Percentiles rank a stretch among this genome's conserved stretches.
These are phyloP conservation scores for Boletus semigastroideus DNA, from an alignment of 1,284 basidiomycete genomes.

Conservation along the genomic window DNA sequence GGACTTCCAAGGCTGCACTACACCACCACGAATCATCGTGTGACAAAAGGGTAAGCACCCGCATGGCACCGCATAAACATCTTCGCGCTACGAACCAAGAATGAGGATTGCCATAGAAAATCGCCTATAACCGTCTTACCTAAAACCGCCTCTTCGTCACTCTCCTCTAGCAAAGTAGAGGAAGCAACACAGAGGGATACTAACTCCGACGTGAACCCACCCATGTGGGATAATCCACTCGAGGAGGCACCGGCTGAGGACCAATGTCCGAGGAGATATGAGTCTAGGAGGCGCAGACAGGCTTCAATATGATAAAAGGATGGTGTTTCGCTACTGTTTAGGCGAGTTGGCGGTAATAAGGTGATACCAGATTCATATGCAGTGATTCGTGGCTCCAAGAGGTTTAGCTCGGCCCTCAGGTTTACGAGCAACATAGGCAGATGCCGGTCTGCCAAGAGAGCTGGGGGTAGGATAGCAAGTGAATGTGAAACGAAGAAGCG, in stretches of 20 bases:
- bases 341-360: constrained; percentile 23
- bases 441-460: constrained; percentile 30
- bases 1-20: constrained; percentile 42
- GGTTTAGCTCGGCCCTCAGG: constrained; percentile 39
- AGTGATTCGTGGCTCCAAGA: constrained; percentile 38
- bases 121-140: constrained; percentile 11
- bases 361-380: constrained; percentile 44
- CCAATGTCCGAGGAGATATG: constrained; percentile 60
- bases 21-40: constrained; percentile 60
- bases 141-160: constrained; percentile 6
- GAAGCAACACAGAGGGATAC: constrained; percentile 47
- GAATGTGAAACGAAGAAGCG: constrained; percentile 52
- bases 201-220: constrained; percentile 46
- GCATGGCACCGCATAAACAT: constrained; percentile 57
- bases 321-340: constrained; percentile 29
- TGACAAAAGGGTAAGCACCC: constrained; percentile 68
- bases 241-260: constrained; percentile 16
- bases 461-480: constrained; percentile 41
- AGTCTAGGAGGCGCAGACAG: constrained; percentile 61
- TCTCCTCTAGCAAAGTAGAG: constrained; percentile 33
- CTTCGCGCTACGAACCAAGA: constrained; percentile 34
- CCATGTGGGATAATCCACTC: constrained; percentile 13
- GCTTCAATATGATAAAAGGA: constrained; percentile 52
- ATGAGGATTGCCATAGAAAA: not conserved
- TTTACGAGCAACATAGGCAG: constrained; percentile 40